Percentiles rank a stretch among this genome's conserved stretches.
Evolutionary conservation across 495 filamentous ascomycete genomes (phyloP).

Genomic region (Daldinia decipiens): DNA sequence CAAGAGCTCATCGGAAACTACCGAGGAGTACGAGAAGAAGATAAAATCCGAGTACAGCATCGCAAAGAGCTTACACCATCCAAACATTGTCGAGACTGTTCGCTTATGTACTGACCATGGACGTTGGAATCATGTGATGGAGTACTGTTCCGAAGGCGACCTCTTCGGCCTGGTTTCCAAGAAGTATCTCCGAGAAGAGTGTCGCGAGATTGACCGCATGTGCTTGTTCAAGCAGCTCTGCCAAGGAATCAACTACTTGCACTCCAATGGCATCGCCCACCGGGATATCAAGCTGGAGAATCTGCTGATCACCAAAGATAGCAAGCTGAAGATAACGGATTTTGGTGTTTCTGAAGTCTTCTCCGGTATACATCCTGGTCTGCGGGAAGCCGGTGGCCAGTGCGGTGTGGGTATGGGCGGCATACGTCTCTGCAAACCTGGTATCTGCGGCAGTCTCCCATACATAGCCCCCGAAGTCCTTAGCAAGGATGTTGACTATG

Average conservation of each 20-base stretch:
- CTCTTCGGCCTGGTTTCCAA: constrained; percentile 73
- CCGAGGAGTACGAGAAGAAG: constrained; percentile 76
- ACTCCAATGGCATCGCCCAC: constrained; percentile 77
- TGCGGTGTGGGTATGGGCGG: constrained; percentile 75
- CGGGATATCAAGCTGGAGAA: constrained; percentile 88
- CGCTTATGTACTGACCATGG: constrained; percentile 72
- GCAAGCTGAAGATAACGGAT: constrained; percentile 82
- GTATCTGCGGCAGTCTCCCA: constrained; percentile 78
- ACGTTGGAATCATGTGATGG: constrained; percentile 86
- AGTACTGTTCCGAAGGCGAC: constrained; percentile 80
- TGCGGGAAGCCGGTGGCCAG: constrained; percentile 68
- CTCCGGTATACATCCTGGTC: constrained; percentile 75
- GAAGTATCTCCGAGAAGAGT: constrained; percentile 66
- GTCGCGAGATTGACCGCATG: constrained; percentile 71
- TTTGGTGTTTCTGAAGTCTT: constrained; percentile 84
- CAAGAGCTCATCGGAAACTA: constrained; percentile 68
- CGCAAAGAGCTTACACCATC: constrained; percentile 78
- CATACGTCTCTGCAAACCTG: constrained; percentile 71
- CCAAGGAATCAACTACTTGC: constrained; percentile 74
- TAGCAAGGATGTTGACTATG: constrained; percentile 71
- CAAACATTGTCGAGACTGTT: constrained; percentile 79
- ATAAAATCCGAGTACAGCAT: constrained; percentile 84
- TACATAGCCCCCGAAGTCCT: constrained; percentile 85
- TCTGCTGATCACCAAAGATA: constrained; percentile 72
- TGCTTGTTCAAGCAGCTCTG: constrained; percentile 86